A percentile compares a stretch with the other conserved stretches of the same genome.
phyloP scores from a whole-genome alignment of 73 alveolate genomes.

The Effrenium voratum region DNA sequence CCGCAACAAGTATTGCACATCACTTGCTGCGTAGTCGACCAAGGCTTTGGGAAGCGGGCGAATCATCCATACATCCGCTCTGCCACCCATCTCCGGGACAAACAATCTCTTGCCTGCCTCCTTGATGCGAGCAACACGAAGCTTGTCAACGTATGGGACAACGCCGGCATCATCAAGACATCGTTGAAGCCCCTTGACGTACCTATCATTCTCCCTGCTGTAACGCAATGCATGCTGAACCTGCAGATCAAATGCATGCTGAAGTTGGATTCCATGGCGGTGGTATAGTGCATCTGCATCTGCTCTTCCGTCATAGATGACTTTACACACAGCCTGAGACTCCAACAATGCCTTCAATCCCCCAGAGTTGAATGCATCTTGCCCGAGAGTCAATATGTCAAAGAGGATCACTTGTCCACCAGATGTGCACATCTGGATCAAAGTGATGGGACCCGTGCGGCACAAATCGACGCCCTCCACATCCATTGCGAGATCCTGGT shows the following conservation, averaged over 20 bases:
- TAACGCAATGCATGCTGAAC: constrained; percentile 69
- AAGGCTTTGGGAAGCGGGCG: constrained; percentile 49
- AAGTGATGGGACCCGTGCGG: constrained; percentile 18
- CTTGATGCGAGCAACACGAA: constrained; percentile 12
- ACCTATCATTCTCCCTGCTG: constrained; percentile 55
- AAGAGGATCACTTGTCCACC: constrained; percentile 11
- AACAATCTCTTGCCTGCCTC: constrained; percentile 67
- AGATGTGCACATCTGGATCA: constrained; percentile 34
- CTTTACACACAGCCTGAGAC: constrained; percentile 36
- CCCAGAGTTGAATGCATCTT: constrained; percentile 39
- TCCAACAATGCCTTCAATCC: constrained; percentile 25
- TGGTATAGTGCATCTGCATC: constrained; percentile 78
- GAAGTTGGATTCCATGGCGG: constrained; percentile 25
- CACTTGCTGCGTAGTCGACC: constrained; percentile 68
- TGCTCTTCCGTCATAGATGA: constrained; percentile 68
- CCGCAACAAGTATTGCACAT: constrained; percentile 37
- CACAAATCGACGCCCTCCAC: constrained; percentile 73
- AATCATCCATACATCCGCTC: constrained; percentile 11
- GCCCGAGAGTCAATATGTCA: constrained; percentile 75
- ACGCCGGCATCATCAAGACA: constrained; percentile 51
- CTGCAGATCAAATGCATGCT: constrained; percentile 43
- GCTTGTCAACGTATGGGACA: not conserved
- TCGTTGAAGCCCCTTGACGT: constrained; percentile 55
- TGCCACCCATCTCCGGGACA: constrained; percentile 53
- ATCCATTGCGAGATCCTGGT: constrained; percentile 54